These are phyloP conservation scores for Achlya hypogyna DNA, from an alignment of 352 stramenopile species.

Conservation along the genomic window DNA sequence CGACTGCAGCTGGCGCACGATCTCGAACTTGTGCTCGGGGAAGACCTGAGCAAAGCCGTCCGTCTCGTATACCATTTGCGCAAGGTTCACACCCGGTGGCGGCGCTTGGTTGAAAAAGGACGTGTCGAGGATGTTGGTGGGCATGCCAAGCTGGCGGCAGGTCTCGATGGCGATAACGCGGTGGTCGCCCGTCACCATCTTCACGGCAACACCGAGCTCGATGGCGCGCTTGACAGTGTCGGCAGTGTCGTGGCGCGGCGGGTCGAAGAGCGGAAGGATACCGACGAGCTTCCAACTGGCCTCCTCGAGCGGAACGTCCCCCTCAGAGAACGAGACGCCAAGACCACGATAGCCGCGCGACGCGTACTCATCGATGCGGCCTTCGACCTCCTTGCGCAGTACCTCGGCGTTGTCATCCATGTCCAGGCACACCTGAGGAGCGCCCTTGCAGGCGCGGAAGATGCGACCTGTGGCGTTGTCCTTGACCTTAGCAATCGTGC, in stretches of 20 bases:
- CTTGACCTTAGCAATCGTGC: constrained; percentile 37
- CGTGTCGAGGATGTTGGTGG: constrained; percentile 34
- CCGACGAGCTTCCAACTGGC: constrained; percentile 80
- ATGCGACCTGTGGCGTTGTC: constrained; percentile 18
- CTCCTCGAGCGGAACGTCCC: constrained; percentile 25
- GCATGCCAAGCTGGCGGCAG: constrained; percentile 72
- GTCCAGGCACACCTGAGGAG: constrained; percentile 86
- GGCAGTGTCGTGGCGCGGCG: constrained; percentile 68
- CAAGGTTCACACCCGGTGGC: constrained; percentile 23
- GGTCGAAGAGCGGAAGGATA: constrained; percentile 90
- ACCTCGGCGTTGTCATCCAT: constrained; percentile 60
- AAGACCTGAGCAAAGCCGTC: constrained; percentile 87
- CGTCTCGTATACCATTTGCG: constrained; percentile 27
- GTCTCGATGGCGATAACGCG: constrained; percentile 81
- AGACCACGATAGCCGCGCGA: constrained; percentile 40
- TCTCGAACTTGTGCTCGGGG: constrained; percentile 85
- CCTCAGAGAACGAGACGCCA: constrained; percentile 4
- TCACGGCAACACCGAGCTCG: constrained; percentile 79
- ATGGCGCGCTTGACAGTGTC: constrained; percentile 73
- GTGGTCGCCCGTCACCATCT: constrained; percentile 89
- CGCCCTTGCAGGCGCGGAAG: constrained; percentile 85
- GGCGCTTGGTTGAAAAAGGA: constrained; percentile 21
- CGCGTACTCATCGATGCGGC: constrained; percentile 75
- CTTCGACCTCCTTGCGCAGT: constrained; percentile 56
- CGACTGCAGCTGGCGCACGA: constrained; percentile 61